A percentile compares a stretch with the other conserved stretches of the same genome.
phyloP scores from a whole-genome alignment of 2,329 filamentous ascomycete genomes.

The Bipolaris cookei region DNA sequence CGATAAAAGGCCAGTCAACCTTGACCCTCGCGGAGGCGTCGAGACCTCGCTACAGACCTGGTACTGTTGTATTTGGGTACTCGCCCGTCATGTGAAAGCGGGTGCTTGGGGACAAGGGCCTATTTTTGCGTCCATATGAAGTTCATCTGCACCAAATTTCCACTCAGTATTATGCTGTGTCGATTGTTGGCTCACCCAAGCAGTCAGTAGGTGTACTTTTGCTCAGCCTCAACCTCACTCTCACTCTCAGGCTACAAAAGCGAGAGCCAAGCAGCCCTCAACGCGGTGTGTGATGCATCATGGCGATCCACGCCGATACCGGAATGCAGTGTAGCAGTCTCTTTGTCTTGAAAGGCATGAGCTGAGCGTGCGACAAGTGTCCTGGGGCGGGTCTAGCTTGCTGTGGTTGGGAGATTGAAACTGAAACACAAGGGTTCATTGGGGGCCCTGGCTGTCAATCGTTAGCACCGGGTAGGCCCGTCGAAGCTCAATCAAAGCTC shows the following conservation, averaged over 20 bases:
- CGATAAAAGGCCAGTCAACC: conserved; percentile 15
- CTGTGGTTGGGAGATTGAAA: not conserved
- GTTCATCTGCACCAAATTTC: not conserved
- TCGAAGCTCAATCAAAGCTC: not conserved
- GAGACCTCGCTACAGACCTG: conserved; percentile 17
- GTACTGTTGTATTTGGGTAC: not conserved
- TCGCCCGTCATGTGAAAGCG: not conserved
- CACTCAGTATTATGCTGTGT: not conserved
- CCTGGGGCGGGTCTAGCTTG: not conserved
- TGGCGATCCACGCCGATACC: not conserved
- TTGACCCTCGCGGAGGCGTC: not conserved
- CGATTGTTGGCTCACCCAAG: not conserved
- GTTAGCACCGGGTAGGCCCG: not conserved
- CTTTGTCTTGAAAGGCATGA: conserved; percentile 1
- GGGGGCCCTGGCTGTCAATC: not conserved
- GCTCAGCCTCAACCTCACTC: conserved; percentile 6
- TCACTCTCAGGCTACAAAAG: conserved; percentile 7
- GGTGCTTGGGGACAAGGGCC: not conserved
- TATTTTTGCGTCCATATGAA: not conserved
- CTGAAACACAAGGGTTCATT: not conserved
- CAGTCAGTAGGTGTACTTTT: not conserved
- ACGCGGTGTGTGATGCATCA: not conserved
- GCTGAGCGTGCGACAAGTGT: conserved; percentile 5
- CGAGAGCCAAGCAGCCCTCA: not conserved
- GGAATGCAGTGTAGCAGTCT: conserved; percentile 6